Evolutionary conservation across 73 alveolate species (phyloP).

Genomic region (Tetrahymena borealis): DNA sequence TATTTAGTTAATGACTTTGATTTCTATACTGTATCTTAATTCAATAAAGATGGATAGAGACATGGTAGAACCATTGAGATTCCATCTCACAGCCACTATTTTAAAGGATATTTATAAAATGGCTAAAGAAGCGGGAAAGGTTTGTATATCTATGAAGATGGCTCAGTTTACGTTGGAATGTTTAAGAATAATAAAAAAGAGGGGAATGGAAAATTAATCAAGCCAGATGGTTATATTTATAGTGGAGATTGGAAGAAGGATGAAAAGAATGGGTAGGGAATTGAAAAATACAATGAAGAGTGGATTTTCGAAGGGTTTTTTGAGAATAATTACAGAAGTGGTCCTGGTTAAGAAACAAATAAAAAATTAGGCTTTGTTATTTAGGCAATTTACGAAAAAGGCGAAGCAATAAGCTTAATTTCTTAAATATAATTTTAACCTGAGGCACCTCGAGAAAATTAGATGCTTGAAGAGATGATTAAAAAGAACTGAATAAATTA

Average conservation of each 20-base stretch:
- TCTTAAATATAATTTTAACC: not conserved
- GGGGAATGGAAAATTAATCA: conserved; percentile 29
- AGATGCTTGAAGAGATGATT: too few species aligned
- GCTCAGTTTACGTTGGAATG: conserved; percentile 25
- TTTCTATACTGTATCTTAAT: not conserved
- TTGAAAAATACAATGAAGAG: not conserved
- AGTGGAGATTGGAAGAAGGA: conserved; percentile 37
- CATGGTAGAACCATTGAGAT: not conserved
- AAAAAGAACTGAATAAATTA: too few species aligned
- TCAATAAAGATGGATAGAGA: not conserved
- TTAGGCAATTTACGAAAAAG: not conserved
- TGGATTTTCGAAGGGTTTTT: not conserved
- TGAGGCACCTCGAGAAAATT: too few species aligned
- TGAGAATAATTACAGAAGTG: not conserved
- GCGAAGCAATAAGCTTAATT: not conserved
- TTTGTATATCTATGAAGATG: conserved; percentile 1
- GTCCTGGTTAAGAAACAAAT: not conserved
- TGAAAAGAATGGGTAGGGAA: conserved; percentile 35
- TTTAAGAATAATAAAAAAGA: conserved; percentile 24
- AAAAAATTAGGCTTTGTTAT: not conserved
- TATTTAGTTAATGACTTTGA: not conserved
- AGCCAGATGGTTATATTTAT: conserved; percentile 45
- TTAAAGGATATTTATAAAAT: not conserved
- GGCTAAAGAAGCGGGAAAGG: not conserved
- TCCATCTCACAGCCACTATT: not conserved